phyloP scores from a whole-genome alignment of 2,329 filamentous ascomycete genomes.

The Trichoderma gracile region DNA sequence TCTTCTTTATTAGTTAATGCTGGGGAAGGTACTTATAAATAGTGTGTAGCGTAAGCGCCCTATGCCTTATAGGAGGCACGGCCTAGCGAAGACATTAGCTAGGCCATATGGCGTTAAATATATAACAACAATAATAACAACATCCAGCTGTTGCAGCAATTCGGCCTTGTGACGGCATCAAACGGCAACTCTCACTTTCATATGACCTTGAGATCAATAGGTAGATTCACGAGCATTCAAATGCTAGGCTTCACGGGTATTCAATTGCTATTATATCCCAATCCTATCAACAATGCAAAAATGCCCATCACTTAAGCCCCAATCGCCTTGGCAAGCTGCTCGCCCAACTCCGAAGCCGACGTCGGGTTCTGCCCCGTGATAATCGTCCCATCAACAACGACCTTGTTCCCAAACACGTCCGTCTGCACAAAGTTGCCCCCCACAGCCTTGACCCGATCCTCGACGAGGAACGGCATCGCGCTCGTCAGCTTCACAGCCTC shows the following conservation, averaged over 20 bases:
- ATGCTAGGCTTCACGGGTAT: neutral
- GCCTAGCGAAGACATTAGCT: too few relatives aligned
- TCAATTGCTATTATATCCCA: neutral
- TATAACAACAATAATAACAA: too few relatives aligned
- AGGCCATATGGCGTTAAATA: too few relatives aligned
- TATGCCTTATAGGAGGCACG: too few relatives aligned
- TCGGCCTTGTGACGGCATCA: too few relatives aligned
- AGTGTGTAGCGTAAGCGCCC: too few relatives aligned
- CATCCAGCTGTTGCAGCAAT: too few relatives aligned
- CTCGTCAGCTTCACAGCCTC: constrained; percentile 49
- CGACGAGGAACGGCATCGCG: constrained; percentile 60
- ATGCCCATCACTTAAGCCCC: neutral
- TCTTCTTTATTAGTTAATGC: too few relatives aligned
- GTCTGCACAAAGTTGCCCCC: constrained; percentile 61
- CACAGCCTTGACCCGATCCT: constrained; percentile 53
- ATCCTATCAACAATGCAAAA: neutral
- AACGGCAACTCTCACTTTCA: too few relatives aligned
- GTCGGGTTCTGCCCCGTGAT: constrained; percentile 62
- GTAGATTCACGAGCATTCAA: too few relatives aligned
- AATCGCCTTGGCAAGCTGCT: constrained; percentile 50
- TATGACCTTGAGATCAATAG: too few relatives aligned
- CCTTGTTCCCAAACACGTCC: constrained; percentile 49
- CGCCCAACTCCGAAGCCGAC: constrained; percentile 52
- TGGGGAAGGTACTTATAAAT: too few relatives aligned
- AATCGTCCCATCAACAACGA: constrained; percentile 53